These are phyloP conservation scores for Papilionanthe hybrid DNA, from an alignment of 116 monocot species.

Conservation along the genomic window DNA sequence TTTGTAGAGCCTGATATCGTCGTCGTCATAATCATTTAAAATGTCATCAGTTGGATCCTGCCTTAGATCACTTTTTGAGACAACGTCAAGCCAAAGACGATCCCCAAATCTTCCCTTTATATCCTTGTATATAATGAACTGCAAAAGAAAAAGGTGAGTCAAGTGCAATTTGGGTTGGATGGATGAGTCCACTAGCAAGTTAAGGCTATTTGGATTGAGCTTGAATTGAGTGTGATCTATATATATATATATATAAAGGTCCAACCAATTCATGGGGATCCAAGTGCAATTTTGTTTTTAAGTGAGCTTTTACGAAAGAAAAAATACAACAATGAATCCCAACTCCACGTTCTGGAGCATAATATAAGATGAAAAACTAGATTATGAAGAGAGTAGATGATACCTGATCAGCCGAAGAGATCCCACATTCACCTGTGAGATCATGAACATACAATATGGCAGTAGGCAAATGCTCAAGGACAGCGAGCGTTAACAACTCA, in stretches of 20 bases:
- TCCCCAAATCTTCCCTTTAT: conserved; percentile 69
- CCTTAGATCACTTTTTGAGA: conserved; percentile 86
- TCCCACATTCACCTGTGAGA: conserved; percentile 92
- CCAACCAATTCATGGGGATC: background rate
- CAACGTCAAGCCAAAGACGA: conserved; percentile 84
- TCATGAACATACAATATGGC: conserved; percentile 93
- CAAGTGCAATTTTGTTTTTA: background rate
- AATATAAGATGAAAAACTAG: background rate
- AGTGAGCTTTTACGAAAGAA: background rate
- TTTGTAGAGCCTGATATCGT: conserved; percentile 54
- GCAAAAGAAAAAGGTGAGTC: conserved; percentile 6
- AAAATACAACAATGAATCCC: background rate
- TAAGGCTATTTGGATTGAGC: too few species aligned
- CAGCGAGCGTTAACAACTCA: conserved; percentile 86
- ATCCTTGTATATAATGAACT: conserved; percentile 76
- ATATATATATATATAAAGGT: too few species aligned
- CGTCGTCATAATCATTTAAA: conserved; percentile 11
- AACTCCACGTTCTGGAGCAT: background rate
- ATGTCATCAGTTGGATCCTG: conserved; percentile 10
- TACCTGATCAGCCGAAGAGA: conserved; percentile 83
- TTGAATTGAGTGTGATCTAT: too few species aligned
- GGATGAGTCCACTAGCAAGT: too few species aligned
- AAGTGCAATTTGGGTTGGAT: too few species aligned
- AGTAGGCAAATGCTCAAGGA: conserved; percentile 84
- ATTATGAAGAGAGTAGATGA: background rate